Conservation (phyloP, 805 yeast genomes). For the Pichia scutulata region DNA sequence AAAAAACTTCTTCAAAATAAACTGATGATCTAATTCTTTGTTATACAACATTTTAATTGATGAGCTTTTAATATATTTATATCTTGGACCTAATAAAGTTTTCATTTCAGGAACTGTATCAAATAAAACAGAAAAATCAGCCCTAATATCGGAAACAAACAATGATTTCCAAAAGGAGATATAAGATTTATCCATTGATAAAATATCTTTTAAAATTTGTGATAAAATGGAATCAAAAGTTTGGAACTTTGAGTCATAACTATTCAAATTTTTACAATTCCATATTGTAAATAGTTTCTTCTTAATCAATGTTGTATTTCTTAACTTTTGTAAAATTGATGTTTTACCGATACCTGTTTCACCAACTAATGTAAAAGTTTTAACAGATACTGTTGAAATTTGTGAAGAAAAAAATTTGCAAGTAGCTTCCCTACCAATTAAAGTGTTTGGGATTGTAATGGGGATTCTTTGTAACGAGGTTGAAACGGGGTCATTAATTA, state of each 20-base stretch:
- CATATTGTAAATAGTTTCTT: constrained; percentile 28
- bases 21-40: constrained; percentile 34
- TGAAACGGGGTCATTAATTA: background rate
- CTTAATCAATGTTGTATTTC: constrained; percentile 27
- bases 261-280: constrained; percentile 23
- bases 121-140: constrained; percentile 36
- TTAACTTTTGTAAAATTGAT: constrained; percentile 33
- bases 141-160: constrained; percentile 31
- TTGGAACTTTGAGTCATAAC: constrained; percentile 14
- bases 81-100: constrained; percentile 36
- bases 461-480: background rate
- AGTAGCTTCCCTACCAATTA: constrained; percentile 26
- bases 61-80: constrained; percentile 22
- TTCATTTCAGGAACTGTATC: constrained; percentile 38
- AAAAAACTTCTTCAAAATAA: constrained; percentile 35
- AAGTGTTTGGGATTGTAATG: constrained; percentile 16
- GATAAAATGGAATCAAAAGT: constrained; percentile 18
- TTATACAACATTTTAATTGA: constrained; percentile 18
- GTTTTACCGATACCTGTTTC: constrained; percentile 41
- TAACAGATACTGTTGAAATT: constrained; percentile 17
- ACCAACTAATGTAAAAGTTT: constrained; percentile 32
- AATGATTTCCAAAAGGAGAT: constrained; percentile 35
- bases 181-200: constrained; percentile 30
- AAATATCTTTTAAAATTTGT: constrained; percentile 33
- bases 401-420: constrained; percentile 17